Conservation (phyloP, 2,329 filamentous ascomycete species). For the Polytolypa hystricis region DNA sequence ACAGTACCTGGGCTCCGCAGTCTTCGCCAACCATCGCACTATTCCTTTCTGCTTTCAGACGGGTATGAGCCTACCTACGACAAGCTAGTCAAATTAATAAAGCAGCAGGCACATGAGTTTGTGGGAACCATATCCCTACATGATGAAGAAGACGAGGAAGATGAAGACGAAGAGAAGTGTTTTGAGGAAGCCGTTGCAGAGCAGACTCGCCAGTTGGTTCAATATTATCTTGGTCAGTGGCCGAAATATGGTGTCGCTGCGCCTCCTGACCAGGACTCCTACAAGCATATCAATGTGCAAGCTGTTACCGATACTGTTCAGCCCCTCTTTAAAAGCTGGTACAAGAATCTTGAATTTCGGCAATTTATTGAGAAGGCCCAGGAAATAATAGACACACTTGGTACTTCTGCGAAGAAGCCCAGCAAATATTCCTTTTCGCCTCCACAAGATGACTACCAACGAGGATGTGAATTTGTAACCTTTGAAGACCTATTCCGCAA, state of each 20-base stretch:
- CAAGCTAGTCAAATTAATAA: not conserved
- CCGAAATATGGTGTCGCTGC: not conserved
- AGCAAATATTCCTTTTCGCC: not conserved
- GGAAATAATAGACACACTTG: constrained; percentile 4
- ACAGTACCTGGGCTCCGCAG: constrained; percentile 12
- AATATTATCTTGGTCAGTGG: not conserved
- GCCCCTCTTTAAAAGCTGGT: constrained; percentile 10
- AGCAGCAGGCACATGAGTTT: constrained; percentile 1
- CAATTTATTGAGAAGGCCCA: constrained; percentile 11
- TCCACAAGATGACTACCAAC: not conserved
- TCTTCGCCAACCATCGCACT: constrained; percentile 6
- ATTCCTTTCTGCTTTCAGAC: constrained; percentile 10
- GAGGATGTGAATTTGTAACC: not conserved
- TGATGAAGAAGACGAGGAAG: not conserved
- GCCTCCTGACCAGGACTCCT: not conserved
- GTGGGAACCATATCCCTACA: not conserved
- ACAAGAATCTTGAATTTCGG: constrained; percentile 11
- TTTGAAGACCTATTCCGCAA: not conserved
- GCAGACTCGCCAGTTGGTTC: not conserved
- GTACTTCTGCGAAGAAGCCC: no score
- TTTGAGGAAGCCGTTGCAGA: not conserved
- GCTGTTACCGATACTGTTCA: constrained; percentile 2
- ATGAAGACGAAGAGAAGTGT: not conserved
- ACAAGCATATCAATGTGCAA: constrained; percentile 2
- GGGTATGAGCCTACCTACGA: constrained; percentile 5